Evolutionary conservation across 2,329 filamentous ascomycete genomes (phyloP).

Genomic region (Helicocarpus griseus): DNA sequence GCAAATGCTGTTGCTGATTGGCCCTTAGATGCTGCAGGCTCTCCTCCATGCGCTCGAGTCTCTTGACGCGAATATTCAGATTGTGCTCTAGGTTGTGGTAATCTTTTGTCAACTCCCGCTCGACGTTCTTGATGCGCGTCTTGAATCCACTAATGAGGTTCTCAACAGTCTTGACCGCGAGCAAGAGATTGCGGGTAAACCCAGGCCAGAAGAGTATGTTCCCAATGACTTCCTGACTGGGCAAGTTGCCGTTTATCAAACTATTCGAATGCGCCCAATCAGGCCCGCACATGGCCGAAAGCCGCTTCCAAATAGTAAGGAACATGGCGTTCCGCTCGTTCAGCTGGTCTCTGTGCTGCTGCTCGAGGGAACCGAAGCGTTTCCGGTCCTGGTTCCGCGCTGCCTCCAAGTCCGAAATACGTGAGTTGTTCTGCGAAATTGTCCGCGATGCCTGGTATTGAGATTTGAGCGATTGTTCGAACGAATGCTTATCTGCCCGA

Average conservation of each 20-base stretch:
- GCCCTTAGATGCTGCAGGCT: constrained; percentile 55
- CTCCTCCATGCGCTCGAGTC: constrained; percentile 77
- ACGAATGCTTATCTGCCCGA: constrained; percentile 76
- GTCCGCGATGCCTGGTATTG: constrained; percentile 81
- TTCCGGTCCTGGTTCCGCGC: constrained; percentile 67
- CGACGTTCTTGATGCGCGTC: constrained; percentile 69
- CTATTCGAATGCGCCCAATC: constrained; percentile 90
- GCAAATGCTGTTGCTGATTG: constrained; percentile 18
- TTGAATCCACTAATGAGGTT: constrained; percentile 68
- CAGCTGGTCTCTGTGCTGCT: constrained; percentile 75
- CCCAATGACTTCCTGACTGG: constrained; percentile 74
- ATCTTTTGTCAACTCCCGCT: constrained; percentile 81
- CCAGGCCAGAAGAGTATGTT: constrained; percentile 66
- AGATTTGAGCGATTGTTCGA: constrained; percentile 78
- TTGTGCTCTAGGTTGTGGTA: constrained; percentile 78
- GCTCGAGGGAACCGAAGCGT: constrained; percentile 65
- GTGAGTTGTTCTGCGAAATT: constrained; percentile 72
- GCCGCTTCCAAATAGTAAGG: constrained; percentile 78
- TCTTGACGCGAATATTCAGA: constrained; percentile 69
- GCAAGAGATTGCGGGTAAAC: constrained; percentile 81
- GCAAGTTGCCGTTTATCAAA: constrained; percentile 77
- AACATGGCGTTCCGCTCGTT: constrained; percentile 82
- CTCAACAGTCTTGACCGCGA: constrained; percentile 81
- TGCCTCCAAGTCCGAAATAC: constrained; percentile 79
- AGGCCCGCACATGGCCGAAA: constrained; percentile 74